Percentiles rank a stretch among this genome's conserved stretches.
Evolutionary conservation across 2,329 filamentous ascomycete genomes (phyloP).

Genomic region (Ophiostoma populinum): DNA sequence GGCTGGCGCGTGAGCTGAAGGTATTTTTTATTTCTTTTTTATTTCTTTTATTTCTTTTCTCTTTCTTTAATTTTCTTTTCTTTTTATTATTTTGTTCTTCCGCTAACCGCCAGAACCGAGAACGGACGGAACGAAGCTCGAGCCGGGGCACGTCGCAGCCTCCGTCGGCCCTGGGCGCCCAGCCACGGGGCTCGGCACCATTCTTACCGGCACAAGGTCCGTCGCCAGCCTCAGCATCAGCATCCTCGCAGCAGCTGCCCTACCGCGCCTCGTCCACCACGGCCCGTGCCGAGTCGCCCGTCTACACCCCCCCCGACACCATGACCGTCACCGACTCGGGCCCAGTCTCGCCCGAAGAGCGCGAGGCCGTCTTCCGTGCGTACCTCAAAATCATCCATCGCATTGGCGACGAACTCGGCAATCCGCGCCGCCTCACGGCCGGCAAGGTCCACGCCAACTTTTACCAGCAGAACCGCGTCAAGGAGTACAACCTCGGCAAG

Average conservation of each 20-base stretch:
- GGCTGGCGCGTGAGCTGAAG: constrained; percentile 24
- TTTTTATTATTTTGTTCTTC: neutral
- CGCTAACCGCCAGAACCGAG: constrained; percentile 3
- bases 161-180: neutral
- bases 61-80: too few relatives aligned
- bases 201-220: too few relatives aligned
- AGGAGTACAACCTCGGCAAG: constrained; percentile 17
- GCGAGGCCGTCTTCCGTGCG: neutral
- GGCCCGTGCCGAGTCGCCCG: neutral
- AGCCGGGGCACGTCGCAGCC: constrained; percentile 4
- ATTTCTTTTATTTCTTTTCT: too few relatives aligned
- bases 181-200: neutral
- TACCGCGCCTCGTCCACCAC: too few relatives aligned
- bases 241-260: neutral
- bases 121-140: constrained; percentile 6
- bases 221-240: neutral
- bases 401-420: constrained; percentile 14
- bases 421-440: constrained; percentile 11
- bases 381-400: constrained; percentile 14
- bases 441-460: constrained; percentile 18
- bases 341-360: neutral
- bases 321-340: too few relatives aligned
- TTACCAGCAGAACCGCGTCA: constrained; percentile 24
- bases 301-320: too few relatives aligned
- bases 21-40: constrained; percentile 11